Evolutionary conservation across 2,329 filamentous ascomycete species (phyloP), one percentile per base, ranked within the genome.

Genomic region (Harringtonia aguacate): DNA sequence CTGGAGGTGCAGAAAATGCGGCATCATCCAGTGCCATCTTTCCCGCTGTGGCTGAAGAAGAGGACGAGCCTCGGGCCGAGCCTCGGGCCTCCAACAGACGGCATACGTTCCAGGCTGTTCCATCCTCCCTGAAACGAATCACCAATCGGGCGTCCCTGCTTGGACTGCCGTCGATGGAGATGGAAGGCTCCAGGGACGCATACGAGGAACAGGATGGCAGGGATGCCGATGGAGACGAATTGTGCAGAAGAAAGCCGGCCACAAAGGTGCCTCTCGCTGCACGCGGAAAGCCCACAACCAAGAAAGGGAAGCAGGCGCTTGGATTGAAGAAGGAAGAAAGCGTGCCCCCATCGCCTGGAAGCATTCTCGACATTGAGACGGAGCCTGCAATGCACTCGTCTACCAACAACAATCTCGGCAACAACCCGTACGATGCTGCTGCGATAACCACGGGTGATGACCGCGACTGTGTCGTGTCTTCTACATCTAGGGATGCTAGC

Each of bases 361-460:
- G 47, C n/a, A 48, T 50, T 10, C 37, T 50, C 3, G 42, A 48
- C 8, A 39, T 45, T 17, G 54, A 54, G 34, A 48, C 49, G 4
- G 49, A 51, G 20, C 47, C 55, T 8, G 48, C 48, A 8, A 48
- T 51, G 24, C 54, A 55, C 18, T 44, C 41, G 31, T 50, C 51
- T 2, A 46, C 52, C 20, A 52, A 49, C 20, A 55, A 42, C 28
- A 58, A 50, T 27, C 46, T 55, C 8, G 53, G 55, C 27, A 53
- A 50, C 43, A 57, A 56, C 27, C 44, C 55, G 1, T 61, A 58
- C 36, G 57, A 58, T 20, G 53, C 54, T 17, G 56, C 55, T 9
- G 47, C 56, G 27, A 44, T 48, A 17, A 48, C 52, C 4, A 46
- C 50, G 39, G 38, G 48, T 21, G 50, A 50, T 8, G 45, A 48